Percentiles rank a stretch among this genome's conserved stretches.
Conservation (phyloP, 306 rosid species). For the Prunus padus region DNA sequence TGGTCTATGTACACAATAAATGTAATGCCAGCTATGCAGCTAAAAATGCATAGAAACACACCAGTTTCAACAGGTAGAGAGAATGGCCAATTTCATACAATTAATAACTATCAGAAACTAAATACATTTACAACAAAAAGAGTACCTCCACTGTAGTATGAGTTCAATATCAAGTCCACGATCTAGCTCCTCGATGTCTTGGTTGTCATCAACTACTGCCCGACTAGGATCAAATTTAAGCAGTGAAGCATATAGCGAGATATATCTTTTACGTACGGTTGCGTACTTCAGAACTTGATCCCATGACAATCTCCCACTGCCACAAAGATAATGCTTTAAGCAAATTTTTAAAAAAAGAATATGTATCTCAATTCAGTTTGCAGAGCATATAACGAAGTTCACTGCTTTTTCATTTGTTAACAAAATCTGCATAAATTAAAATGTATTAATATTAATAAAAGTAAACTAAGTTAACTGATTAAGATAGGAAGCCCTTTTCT, state of each 20-base stretch:
- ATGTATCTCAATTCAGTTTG: not conserved
- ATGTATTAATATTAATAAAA: not conserved
- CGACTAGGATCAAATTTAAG: conserved; percentile 82
- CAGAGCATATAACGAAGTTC: not conserved
- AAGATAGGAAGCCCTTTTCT: not conserved
- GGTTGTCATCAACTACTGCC: conserved; percentile 63
- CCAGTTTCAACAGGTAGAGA: not conserved
- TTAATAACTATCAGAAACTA: conserved; percentile 1
- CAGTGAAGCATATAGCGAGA: conserved; percentile 75
- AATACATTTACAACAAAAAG: conserved; percentile 5
- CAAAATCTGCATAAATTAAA: not conserved
- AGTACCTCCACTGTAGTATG: conserved; percentile 96
- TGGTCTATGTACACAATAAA: not conserved
- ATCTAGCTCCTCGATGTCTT: conserved; percentile 79
- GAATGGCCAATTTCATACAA: not conserved
- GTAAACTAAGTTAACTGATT: not conserved
- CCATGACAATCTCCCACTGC: conserved; percentile 98
- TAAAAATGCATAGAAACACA: not conserved
- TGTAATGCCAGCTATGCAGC: not conserved
- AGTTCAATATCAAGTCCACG: conserved; percentile 86
- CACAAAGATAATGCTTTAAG: conserved; percentile 32
- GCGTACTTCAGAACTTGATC: conserved; percentile 89
- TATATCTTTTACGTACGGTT: conserved; percentile 76
- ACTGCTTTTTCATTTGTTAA: not conserved
- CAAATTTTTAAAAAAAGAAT: not conserved